phyloP scores from a whole-genome alignment of 2,329 filamentous ascomycete species.

The Epichloe amarillans region DNA sequence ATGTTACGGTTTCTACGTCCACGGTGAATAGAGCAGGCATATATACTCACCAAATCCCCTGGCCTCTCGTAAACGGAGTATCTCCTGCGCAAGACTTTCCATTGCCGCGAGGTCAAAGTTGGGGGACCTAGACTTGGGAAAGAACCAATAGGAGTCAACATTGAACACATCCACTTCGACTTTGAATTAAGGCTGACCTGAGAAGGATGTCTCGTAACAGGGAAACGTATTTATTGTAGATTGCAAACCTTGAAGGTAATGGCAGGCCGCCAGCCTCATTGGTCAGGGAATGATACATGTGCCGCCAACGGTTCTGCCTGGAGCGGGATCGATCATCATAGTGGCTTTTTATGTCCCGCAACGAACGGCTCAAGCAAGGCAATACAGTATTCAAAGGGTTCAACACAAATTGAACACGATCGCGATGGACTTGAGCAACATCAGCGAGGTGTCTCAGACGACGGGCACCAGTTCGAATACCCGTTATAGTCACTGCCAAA shows the following conservation, averaged over 20 bases:
- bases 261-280: conserved; percentile 37
- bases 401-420: conserved; percentile 35
- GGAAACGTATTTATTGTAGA: conserved; percentile 42
- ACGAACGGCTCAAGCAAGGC: conserved; percentile 38
- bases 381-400: conserved; percentile 44
- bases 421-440: conserved; percentile 35
- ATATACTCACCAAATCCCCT: conserved; percentile 35
- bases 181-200: conserved; percentile 22
- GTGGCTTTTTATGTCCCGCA: conserved; percentile 38
- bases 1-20: too few relatives aligned
- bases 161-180: neutral
- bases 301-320: conserved; percentile 39
- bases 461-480: conserved; percentile 29
- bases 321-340: conserved; percentile 36
- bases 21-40: neutral
- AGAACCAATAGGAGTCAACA: conserved; percentile 8
- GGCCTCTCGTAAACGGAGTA: conserved; percentile 38
- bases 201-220: conserved; percentile 36
- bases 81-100: conserved; percentile 32
- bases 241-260: conserved; percentile 38
- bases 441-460: conserved; percentile 42
- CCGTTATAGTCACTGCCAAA: conserved; percentile 33
- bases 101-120: conserved; percentile 43
- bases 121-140: conserved; percentile 19
- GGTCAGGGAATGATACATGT: conserved; percentile 43